Conservation (phyloP, 768 basidiomycete genomes). For the Boletus reticuloceps region DNA sequence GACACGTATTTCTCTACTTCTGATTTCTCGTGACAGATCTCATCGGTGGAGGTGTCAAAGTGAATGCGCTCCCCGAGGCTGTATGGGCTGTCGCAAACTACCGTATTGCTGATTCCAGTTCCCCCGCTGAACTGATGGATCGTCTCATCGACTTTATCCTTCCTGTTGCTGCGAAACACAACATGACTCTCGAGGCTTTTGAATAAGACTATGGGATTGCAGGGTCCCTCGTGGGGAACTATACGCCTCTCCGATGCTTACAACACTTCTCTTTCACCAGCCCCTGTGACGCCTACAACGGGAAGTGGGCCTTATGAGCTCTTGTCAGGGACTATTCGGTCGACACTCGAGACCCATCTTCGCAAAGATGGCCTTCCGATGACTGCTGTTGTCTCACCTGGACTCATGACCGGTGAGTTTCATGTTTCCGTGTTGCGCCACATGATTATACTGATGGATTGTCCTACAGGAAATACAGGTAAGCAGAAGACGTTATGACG, state of each 20-base stretch:
- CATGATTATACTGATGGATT: constrained; percentile 2
- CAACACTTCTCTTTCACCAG: constrained; percentile 35
- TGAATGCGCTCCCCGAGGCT: constrained; percentile 46
- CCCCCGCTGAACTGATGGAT: constrained; percentile 7
- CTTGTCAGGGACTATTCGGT: constrained; percentile 43
- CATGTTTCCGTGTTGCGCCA: not conserved
- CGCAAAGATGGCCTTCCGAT: constrained; percentile 20
- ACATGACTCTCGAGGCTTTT: constrained; percentile 42
- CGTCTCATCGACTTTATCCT: constrained; percentile 8
- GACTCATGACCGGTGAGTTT: constrained; percentile 20
- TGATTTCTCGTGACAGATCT: constrained; percentile 36
- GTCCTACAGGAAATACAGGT: constrained; percentile 23
- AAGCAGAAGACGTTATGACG: constrained; percentile 15
- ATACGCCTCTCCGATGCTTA: constrained; percentile 39
- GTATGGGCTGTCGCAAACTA: constrained; percentile 37
- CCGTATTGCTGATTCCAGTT: constrained; percentile 34
- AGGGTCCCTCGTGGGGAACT: constrained; percentile 32
- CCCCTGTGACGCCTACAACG: constrained; percentile 41
- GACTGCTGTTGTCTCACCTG: constrained; percentile 37
- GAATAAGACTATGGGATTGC: constrained; percentile 27
- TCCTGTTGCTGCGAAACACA: constrained; percentile 31
- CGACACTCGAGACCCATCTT: constrained; percentile 35
- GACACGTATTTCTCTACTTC: constrained; percentile 9
- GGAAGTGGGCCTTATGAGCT: constrained; percentile 37
- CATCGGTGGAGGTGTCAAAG: constrained; percentile 41